These are phyloP conservation scores for Chytriomyces hyalinus DNA, from an alignment of 192 early-diverging fungal species.

Conservation along the genomic window DNA sequence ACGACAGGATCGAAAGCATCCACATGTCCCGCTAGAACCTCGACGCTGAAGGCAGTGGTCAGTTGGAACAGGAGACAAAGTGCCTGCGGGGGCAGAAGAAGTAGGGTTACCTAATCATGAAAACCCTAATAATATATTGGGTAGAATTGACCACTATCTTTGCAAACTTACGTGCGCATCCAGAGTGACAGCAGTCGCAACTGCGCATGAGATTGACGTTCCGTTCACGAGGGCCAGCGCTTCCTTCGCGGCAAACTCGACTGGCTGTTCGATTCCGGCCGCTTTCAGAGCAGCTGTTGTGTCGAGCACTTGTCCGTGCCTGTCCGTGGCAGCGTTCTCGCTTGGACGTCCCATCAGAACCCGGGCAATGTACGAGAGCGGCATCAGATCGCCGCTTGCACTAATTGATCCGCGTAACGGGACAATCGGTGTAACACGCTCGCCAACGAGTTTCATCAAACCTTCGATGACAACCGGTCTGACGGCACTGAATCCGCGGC, in stretches of 20 bases:
- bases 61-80: not conserved
- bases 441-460: constrained; percentile 15
- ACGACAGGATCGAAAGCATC: constrained; percentile 26
- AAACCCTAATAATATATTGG: too few relatives aligned
- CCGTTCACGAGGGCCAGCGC: constrained; percentile 17
- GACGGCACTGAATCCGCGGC: constrained; percentile 7
- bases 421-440: not conserved
- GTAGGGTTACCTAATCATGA: too few relatives aligned
- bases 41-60: constrained; percentile 17
- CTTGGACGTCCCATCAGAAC: not conserved
- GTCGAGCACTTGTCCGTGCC: not conserved
- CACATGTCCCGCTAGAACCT: constrained; percentile 16
- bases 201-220: constrained; percentile 17
- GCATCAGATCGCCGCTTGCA: constrained; percentile 27
- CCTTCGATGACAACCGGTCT: not conserved
- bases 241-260: constrained; percentile 6
- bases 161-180: constrained; percentile 8
- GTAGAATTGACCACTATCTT: too few relatives aligned
- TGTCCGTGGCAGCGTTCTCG: not conserved
- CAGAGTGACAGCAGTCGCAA: not conserved
- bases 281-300: not conserved
- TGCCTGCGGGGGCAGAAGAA: not conserved
- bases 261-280: constrained; percentile 3
- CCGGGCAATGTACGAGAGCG: constrained; percentile 13
- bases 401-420: constrained; percentile 15